A percentile compares a stretch with the other conserved stretches of the same genome.
Evolutionary conservation across 164 flowering plant species (phyloP).

Genomic region (Aristolochia contorta): DNA sequence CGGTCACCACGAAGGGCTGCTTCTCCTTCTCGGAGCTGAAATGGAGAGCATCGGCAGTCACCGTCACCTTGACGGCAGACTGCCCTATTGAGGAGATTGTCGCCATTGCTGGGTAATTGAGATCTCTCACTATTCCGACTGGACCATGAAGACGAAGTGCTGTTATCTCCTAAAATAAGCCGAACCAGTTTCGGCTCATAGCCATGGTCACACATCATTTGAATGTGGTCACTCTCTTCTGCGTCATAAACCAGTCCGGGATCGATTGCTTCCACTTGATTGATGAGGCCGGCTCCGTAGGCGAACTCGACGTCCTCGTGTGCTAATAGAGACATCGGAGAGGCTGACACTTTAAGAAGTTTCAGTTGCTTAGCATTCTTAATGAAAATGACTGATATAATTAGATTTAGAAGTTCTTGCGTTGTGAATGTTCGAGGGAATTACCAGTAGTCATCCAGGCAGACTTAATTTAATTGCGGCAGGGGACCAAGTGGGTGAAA

Average conservation of each 20-base stretch:
- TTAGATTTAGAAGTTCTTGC: too few relatives aligned
- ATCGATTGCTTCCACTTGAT: conserved; percentile 30
- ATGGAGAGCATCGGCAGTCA: conserved; percentile 21
- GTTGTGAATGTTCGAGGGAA: too few relatives aligned
- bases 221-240: conserved; percentile 16
- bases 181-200: conserved; percentile 8
- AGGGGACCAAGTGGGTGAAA: conserved; percentile 50
- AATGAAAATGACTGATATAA: too few relatives aligned
- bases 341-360: too few relatives aligned
- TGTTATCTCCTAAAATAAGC: conserved; percentile 20
- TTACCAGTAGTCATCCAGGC: conserved; percentile 50
- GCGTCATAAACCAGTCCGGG: conserved; percentile 44
- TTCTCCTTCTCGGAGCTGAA: conserved; percentile 26
- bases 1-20: conserved; percentile 25
- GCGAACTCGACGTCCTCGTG: conserved; percentile 19
- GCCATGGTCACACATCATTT: conserved; percentile 22
- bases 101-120: conserved; percentile 39
- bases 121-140: conserved; percentile 8
- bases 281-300: conserved; percentile 42
- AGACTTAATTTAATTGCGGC: conserved; percentile 40
- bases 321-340: neutral
- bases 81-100: conserved; percentile 11
- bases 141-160: conserved; percentile 11
- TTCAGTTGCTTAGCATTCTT: too few relatives aligned
- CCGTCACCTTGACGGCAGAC: conserved; percentile 11